Evolutionary conservation across 2,329 filamentous ascomycete genomes (phyloP), one percentile per base, ranked within the genome.

Genomic region (Penicillium sp.): DNA sequence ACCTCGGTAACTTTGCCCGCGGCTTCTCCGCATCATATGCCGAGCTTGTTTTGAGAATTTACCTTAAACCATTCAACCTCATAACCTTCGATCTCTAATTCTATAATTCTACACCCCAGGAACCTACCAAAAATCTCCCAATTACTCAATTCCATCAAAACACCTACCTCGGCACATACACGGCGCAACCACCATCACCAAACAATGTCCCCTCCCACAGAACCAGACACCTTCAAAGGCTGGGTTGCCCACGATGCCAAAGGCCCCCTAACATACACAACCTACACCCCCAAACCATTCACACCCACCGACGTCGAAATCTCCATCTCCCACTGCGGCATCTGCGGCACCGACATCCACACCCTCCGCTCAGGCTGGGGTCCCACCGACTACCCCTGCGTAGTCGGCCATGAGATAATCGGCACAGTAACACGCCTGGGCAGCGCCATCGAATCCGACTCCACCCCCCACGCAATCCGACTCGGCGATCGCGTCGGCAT

Each of bases 231-330:
- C 37, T 77, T 73, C 65, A 65, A 70, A 37, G 75, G 75, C 67
- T 77, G 74, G 75, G 74, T 77, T 23, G 69, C 75, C 56, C 68
- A 71, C 47, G 65, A 72, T 40, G 68, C 73, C 46, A 74, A 65
- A 41, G 68, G 61, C 33, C 70, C 54, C 6, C 63, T 77, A 21
- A 69, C 63, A 27, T 73, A 67, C 64, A 72, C 69, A 38, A 67
- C 66, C 21, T 80, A 74, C 66, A 64, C 66, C 10, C 75, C 77
- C 3, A 78, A 78, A 55, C 70, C 74, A 12, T 78, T 75, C 58
- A 80, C 84, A 21, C 84, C 87, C 66, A 82, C 78, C n/a, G 86
- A 89, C 61, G 76, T 89, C 54, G 86, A 89, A 67, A 86, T 89
- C 64, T 78, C 83, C 67, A 75, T 89, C 62, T 82, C 84, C 3